Base-by-base conservation (phyloP, 2,329 filamentous ascomycete genomes). In the Ascochyta koolunga region DNA sequence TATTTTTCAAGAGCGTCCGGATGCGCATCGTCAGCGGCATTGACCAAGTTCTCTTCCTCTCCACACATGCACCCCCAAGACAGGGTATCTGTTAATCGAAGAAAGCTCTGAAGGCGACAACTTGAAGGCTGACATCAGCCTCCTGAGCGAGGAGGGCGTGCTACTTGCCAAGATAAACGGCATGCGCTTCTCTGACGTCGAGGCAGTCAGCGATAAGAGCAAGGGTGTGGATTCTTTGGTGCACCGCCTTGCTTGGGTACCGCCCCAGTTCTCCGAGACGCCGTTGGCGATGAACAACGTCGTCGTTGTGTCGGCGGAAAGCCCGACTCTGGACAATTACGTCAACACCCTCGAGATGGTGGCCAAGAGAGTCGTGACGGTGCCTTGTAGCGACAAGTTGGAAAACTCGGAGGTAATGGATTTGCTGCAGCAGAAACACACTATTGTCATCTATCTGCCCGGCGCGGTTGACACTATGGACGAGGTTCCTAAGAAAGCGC, bases 111-210 rank as follows among this genome's bases (percentile, higher is more conserved):
- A 72, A 10, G 50, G 32, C 13, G 61, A 60, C 5, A 65, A 59
- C 24, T 54, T 65, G 3, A 66, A 71, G 5, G 68, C 61, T 1
- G 53, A 76, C 50, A 71, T 77, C 42, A 61, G 55, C 29, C 50
- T 76, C 9, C 39, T 65, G 2, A 60, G 61, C 44, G 63, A 70
- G 18, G 25, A 60, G 3, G 76, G 77, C 2, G 37, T 64, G 1
- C 47, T 71, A 3, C 46, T 78, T 1, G 66, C 66, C 1, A 69
- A 69, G 44, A 64, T 79, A 32, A 56, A 59, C 15, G 63, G 61
- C 0, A 77, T 79, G 73, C 61, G 66, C 3, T 78, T 78, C 49
- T 70, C 77, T 5, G 74, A 75, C 38, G 66, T 79, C n/a, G 76
- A 78, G 43, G 73, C 67, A 5, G 62, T 62, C 0, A 50, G 46